Evolutionary conservation across 192 early-diverging fungal species (phyloP).

Genomic region (Linderina pennispora): DNA sequence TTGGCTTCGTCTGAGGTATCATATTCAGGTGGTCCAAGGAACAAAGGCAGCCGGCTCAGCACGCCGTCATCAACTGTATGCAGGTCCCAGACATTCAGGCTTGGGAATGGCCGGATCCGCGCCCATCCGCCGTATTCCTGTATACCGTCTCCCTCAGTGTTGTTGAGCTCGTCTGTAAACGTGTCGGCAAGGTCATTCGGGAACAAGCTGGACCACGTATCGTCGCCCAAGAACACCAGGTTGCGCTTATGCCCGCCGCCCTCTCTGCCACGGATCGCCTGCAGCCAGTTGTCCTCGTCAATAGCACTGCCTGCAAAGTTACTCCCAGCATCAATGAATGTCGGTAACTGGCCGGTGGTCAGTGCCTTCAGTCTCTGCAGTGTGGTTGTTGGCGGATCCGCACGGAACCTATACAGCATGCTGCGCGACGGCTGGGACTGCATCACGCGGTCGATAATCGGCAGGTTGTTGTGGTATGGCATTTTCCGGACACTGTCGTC

Average conservation of each 20-base stretch:
- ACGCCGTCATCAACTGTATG: conserved; percentile 91
- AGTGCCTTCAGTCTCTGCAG: conserved; percentile 77
- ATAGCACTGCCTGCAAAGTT: conserved; percentile 78
- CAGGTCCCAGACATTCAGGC: conserved; percentile 81
- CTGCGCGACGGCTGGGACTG: conserved; percentile 48
- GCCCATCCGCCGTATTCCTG: conserved; percentile 44
- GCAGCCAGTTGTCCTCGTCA: conserved; percentile 73
- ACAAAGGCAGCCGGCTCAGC: conserved; percentile 51
- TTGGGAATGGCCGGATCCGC: conserved; percentile 61
- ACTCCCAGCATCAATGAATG: conserved; percentile 73
- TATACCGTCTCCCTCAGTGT: conserved; percentile 3
- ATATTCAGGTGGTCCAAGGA: conserved; percentile 20
- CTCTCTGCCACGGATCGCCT: conserved; percentile 40
- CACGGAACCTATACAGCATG: conserved; percentile 62
- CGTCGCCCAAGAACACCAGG: conserved; percentile 85
- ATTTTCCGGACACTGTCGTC: too few relatives aligned
- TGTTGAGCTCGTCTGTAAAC: conserved; percentile 5
- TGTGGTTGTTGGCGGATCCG: conserved; percentile 77
- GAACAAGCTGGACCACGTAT: conserved; percentile 91
- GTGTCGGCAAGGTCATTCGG: conserved; percentile 55
- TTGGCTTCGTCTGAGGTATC: conserved; percentile 3
- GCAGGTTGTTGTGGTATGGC: conserved; percentile 38
- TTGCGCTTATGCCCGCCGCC: too few relatives aligned
- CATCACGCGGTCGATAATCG: conserved; percentile 47
- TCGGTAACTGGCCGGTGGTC: conserved; percentile 74